Evolutionary conservation across 1,139 yeast species (phyloP), one percentile per base, ranked within the genome.

Genomic region (Taphrina pruni): DNA sequence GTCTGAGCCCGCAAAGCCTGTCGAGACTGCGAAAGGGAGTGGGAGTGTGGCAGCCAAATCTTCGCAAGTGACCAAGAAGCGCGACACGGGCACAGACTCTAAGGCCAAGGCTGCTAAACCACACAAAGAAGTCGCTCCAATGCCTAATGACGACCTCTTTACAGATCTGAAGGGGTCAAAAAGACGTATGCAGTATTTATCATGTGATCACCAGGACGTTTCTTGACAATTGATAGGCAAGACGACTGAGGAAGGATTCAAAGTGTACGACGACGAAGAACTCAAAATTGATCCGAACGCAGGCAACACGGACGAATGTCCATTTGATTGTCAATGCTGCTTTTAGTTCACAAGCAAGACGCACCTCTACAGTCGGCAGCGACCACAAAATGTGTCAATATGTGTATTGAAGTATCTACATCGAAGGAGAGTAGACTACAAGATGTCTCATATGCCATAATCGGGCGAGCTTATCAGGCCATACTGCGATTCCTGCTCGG

Each of bases 211-310:
- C 51, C 14, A 32, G 21, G 17, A 20, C 32, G 41, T 64, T 2
- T n/a, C 20, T 11, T 12, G 48, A 45, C 48, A 4, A 26, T 26
- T 26, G 32, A 26, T 26, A 45, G 70, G 70, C 3, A 68, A 68
- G 51, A 64, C 65, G 41, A 69, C 70, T 14, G 70, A 69, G 39
- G 70, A 69, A 52, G 70, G 70, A 9, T 69, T 58, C 56, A 51
- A 46, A 17, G 69, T 69, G 14, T 69, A 69, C 62, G 66, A 64
- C 36, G 69, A 65, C n/a, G 70, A 69, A 26, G 70, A 69, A 38
- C 58, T 69, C 35, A 36, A 56, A 20, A 58, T 69, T 17, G 66
- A 60, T 17, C 61, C 62, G 39, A 58, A 56, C 39, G 69, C 68
- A 9, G 70, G 70, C 35, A 60, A 45, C 51, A 69, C 70, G 14